Conservation (phyloP, 108 stramenopile species). For the Asterionellopsis glacialis region DNA sequence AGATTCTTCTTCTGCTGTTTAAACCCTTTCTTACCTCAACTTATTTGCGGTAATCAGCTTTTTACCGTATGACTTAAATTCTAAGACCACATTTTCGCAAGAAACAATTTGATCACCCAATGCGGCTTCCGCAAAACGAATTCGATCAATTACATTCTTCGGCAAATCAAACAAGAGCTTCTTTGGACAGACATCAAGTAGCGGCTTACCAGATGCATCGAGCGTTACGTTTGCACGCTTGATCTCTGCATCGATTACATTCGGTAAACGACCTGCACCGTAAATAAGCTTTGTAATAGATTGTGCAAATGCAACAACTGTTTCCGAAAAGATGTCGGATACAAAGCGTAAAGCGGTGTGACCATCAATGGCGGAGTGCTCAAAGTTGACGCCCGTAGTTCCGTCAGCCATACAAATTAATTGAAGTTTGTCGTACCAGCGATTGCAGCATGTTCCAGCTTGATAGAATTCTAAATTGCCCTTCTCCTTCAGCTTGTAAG, state of each 20-base stretch:
- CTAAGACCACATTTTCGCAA: constrained; percentile 64
- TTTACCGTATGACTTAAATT: constrained; percentile 76
- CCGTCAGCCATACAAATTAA: constrained; percentile 53
- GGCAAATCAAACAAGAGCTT: constrained; percentile 69
- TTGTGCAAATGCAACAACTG: constrained; percentile 78
- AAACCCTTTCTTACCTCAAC: constrained; percentile 25
- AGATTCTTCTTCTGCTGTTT: neutral
- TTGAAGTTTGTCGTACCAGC: constrained; percentile 90
- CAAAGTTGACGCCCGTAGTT: constrained; percentile 73
- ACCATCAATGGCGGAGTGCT: constrained; percentile 86
- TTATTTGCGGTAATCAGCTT: constrained; percentile 67
- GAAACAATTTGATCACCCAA: constrained; percentile 76
- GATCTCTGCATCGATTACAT: constrained; percentile 62
- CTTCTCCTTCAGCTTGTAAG: constrained; percentile 43
- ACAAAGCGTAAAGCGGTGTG: constrained; percentile 85
- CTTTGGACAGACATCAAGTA: constrained; percentile 61
- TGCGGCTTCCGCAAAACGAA: constrained; percentile 75
- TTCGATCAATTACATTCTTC: constrained; percentile 45
- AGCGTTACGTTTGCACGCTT: constrained; percentile 33
- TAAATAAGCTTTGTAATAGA: constrained; percentile 80
- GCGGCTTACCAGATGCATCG: neutral
- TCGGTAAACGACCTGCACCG: constrained; percentile 40
- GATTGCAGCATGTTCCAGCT: constrained; percentile 75
- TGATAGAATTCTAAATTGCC: constrained; percentile 25
- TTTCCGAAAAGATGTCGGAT: constrained; percentile 82